Evolutionary conservation across 2,329 filamentous ascomycete species (phyloP).

Genomic region (Lasiodiplodia hormozganensis): DNA sequence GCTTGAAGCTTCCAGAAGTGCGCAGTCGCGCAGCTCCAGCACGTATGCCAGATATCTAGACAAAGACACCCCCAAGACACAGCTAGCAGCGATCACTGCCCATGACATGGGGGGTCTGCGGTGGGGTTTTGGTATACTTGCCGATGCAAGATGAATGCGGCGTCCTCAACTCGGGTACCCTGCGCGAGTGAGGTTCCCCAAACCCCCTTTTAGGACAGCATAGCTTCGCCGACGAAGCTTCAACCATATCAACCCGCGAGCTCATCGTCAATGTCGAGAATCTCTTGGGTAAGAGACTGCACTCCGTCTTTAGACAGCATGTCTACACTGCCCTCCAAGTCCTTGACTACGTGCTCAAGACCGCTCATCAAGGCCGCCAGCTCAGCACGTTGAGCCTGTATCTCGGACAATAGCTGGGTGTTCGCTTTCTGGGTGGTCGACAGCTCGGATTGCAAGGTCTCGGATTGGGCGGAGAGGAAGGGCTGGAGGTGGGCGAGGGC

Average conservation of each 20-base stretch:
- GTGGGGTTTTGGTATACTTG: neutral
- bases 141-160: neutral
- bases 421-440: slow-evolving; percentile 60
- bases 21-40: neutral
- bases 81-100: neutral
- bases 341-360: slow-evolving; percentile 63
- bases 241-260: neutral
- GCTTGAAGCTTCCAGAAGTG: neutral
- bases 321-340: slow-evolving; percentile 60
- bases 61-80: neutral
- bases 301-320: slow-evolving; percentile 49
- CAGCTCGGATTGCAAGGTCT: slow-evolving; percentile 58
- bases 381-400: slow-evolving; percentile 62
- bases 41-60: neutral
- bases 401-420: slow-evolving; percentile 56
- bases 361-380: slow-evolving; percentile 62
- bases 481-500: slow-evolving; percentile 66
- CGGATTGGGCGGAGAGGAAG: slow-evolving; percentile 59
- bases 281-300: slow-evolving; percentile 44
- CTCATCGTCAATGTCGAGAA: slow-evolving; percentile 40
- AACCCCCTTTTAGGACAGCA: neutral
- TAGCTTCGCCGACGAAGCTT: neutral
- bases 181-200: neutral
- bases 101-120: neutral
- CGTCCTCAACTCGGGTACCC: neutral